Evolutionary conservation across 1,139 yeast species (phyloP).

Genomic region (Pichia sp.): DNA sequence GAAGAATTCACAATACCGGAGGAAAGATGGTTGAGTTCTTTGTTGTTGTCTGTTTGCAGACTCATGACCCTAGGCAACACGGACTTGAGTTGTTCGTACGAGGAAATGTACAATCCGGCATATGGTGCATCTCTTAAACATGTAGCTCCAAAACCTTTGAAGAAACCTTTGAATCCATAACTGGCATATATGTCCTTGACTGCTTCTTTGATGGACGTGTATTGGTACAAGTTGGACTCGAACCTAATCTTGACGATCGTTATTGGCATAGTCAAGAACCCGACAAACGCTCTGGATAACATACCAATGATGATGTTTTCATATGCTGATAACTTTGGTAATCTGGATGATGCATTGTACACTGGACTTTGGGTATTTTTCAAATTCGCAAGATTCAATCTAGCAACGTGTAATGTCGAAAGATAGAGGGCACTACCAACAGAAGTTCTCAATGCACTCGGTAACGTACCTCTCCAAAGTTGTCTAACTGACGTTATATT

Average conservation of each 20-base stretch:
- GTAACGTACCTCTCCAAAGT: constrained; percentile 92
- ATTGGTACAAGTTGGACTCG: constrained; percentile 75
- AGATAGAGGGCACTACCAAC: constrained; percentile 88
- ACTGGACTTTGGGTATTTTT: constrained; percentile 12
- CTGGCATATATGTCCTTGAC: constrained; percentile 50
- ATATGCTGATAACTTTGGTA: constrained; percentile 70
- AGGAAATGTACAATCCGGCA: constrained; percentile 87
- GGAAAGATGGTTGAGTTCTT: constrained; percentile 34
- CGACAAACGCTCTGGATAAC: constrained; percentile 76
- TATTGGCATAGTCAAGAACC: constrained; percentile 95
- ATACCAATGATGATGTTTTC: constrained; percentile 81
- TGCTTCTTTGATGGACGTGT: constrained; percentile 66
- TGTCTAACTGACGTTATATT: constrained; percentile 48
- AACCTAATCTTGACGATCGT: constrained; percentile 89
- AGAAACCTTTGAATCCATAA: constrained; percentile 66
- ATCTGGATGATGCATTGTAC: constrained; percentile 34
- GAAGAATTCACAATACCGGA: constrained; percentile 64
- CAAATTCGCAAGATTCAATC: constrained; percentile 50
- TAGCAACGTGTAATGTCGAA: constrained; percentile 61
- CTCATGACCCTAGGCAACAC: constrained; percentile 21
- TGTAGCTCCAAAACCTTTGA: constrained; percentile 86
- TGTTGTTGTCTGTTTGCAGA: background rate
- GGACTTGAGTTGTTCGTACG: constrained; percentile 74
- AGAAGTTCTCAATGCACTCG: constrained; percentile 87
- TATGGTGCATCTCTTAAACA: constrained; percentile 92